Evolutionary conservation across 2,329 filamentous ascomycete genomes (phyloP), one percentile per base, ranked within the genome.

Genomic region (Neofusicoccum kwambonambiense): DNA sequence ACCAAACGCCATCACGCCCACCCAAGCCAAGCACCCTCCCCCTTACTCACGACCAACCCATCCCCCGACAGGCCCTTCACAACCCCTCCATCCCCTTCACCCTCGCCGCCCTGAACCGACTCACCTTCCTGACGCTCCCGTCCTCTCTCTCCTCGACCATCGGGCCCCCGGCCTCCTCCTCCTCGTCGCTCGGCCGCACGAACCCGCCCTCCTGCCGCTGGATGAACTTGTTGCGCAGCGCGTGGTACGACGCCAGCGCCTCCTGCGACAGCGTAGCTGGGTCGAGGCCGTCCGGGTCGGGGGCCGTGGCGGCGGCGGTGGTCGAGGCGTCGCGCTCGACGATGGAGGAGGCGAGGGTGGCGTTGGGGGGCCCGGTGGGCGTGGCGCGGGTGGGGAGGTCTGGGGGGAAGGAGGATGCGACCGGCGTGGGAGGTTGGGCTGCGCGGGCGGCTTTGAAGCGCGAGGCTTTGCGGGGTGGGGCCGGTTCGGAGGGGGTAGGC

Each of bases 191-290:
- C 2, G 75, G 70, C 41, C 42, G 56, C 70, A 90, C 79, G 75
- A 97, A 96, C 3, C 93, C 93, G 60, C 93, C 93, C 70, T 95
- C 92, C 70, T 95, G 87, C 70, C 88, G 86, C 69, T 92, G 87
- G 62, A 97, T 93, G 77, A 96, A 89, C 71, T 86, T 87, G 74
- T 93, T 96, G 19, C 94, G 89, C 76, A 91, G 83, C 50, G 87
- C 88, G 75, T 96, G 90, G 76, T 96, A 96, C 73, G 96, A 91
- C 42, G 87, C 86, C 7, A 91, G 89, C 13, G 96, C 88, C 75
- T 96, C 90, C 67, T 91, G 88, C 62, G 90, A 85, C 58, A 94
- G 82, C 35, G 93, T 80, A 19, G 87, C 83, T 4, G 90, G 86
- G 70, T 97, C 90, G 44, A 94, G 81, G 19, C 77, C 79, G 45